phyloP scores from a whole-genome alignment of 768 basidiomycete species.

The Kwoniella sp. region DNA sequence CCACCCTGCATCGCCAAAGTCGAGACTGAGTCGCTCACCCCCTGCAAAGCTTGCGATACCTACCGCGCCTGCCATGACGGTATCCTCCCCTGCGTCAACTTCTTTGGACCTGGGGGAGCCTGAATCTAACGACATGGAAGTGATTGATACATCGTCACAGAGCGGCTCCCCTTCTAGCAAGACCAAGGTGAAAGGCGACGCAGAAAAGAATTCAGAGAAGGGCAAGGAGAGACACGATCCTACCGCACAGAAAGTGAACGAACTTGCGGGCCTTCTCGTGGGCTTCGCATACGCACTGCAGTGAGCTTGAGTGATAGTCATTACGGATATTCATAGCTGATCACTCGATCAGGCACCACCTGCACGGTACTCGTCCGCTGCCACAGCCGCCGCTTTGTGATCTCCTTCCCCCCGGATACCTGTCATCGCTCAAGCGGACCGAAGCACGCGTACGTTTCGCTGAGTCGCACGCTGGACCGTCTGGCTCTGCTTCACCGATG shows the following conservation, averaged over 20 bases:
- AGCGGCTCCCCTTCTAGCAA: too few species aligned
- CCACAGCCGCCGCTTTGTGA: conserved; percentile 46
- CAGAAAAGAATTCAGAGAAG: neutral
- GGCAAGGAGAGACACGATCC: conserved; percentile 4
- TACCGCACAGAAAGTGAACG: conserved; percentile 30
- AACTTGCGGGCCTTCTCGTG: conserved; percentile 38
- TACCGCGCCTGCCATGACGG: neutral
- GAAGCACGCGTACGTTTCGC: conserved; percentile 47
- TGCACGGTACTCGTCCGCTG: conserved; percentile 36
- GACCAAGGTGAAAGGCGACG: neutral
- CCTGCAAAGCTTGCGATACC: too few species aligned
- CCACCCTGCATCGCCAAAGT: too few species aligned
- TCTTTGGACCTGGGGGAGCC: conserved; percentile 14
- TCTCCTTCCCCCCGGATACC: conserved; percentile 43
- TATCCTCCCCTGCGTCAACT: conserved; percentile 2
- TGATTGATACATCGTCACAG: too few species aligned
- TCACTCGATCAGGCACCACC: conserved; percentile 37
- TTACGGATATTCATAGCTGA: neutral
- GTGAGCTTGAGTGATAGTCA: conserved; percentile 35
- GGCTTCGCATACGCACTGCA: conserved; percentile 48
- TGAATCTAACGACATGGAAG: neutral
- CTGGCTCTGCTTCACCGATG: too few species aligned
- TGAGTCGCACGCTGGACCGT: conserved; percentile 30
- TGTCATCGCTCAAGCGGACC: conserved; percentile 43
- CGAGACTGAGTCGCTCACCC: too few species aligned